phyloP scores from a whole-genome alignment of 2,329 filamentous ascomycete genomes.

The Apiospora hydei region DNA sequence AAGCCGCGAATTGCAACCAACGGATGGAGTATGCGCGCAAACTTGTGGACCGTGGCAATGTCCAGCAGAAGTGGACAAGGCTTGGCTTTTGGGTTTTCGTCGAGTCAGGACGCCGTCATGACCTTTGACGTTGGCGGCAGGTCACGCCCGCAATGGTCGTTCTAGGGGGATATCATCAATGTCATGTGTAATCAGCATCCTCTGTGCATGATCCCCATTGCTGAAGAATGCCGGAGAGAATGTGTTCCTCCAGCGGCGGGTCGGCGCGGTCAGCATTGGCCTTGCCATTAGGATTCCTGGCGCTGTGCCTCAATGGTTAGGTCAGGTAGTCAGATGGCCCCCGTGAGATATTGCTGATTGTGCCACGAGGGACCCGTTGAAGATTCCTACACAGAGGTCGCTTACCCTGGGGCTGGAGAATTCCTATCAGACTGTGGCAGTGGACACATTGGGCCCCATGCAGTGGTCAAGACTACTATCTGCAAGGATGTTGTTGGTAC shows the following conservation, averaged over 20 bases:
- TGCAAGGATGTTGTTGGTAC: constrained; percentile 9
- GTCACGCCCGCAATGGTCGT: neutral
- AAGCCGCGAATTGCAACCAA: constrained; percentile 2
- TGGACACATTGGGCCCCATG: neutral
- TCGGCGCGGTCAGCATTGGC: neutral
- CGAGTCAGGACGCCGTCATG: neutral
- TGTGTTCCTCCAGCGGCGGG: neutral
- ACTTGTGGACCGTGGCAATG: neutral
- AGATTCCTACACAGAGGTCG: neutral
- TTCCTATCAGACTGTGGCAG: constrained; percentile 3
- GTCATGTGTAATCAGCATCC: neutral
- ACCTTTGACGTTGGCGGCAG: neutral
- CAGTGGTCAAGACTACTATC: neutral
- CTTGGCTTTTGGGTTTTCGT: neutral
- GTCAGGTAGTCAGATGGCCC: constrained; percentile 1
- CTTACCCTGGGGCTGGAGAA: neutral
- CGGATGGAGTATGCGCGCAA: neutral
- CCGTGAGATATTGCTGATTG: constrained; percentile 1
- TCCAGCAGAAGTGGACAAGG: neutral
- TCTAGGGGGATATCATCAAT: neutral
- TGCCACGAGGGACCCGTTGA: constrained; percentile 16
- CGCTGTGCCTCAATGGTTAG: neutral
- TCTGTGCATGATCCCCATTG: neutral
- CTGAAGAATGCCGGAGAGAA: constrained; percentile 4
- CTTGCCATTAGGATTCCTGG: neutral